Evolutionary conservation across 2,329 filamentous ascomycete species (phyloP).

Genomic region (Penicillium sp.): DNA sequence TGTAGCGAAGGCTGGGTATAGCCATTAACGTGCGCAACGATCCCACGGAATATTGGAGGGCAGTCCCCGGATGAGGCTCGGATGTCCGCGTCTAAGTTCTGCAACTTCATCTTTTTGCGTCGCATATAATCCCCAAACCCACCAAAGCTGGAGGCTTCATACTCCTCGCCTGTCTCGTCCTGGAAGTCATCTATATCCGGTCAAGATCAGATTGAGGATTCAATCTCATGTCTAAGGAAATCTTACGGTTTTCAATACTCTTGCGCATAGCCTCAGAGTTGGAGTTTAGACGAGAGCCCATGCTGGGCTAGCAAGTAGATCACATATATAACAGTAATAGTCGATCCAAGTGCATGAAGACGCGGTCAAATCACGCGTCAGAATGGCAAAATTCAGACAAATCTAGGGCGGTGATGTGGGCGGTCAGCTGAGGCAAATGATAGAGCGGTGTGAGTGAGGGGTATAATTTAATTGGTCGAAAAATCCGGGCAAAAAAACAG

Average conservation of each 20-base stretch:
- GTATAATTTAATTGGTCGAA: conserved; percentile 16
- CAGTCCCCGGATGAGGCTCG: conserved; percentile 68
- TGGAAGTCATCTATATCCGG: conserved; percentile 65
- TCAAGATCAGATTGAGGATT: conserved; percentile 9
- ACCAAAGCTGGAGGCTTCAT: conserved; percentile 80
- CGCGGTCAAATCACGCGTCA: conserved; percentile 16
- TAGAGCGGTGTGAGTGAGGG: conserved; percentile 13
- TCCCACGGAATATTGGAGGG: conserved; percentile 83
- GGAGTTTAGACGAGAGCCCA: conserved; percentile 63
- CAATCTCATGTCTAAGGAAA: background rate
- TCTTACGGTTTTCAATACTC: conserved; percentile 59
- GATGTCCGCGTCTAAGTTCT: conserved; percentile 85
- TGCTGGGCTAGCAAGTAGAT: conserved; percentile 35
- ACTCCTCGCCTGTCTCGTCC: conserved; percentile 86
- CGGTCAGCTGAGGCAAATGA: conserved; percentile 17
- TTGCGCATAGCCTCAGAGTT: conserved; percentile 63
- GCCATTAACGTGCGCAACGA: conserved; percentile 89
- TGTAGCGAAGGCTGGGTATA: conserved; percentile 94
- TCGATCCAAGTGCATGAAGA: background rate
- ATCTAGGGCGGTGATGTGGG: conserved; percentile 7
- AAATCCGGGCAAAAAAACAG: conserved; percentile 16
- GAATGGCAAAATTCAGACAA: conserved; percentile 12
- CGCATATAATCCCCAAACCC: conserved; percentile 91
- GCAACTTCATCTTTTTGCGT: conserved; percentile 94
- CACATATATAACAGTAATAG: conserved; percentile 12